Evolutionary conservation across 2,329 filamentous ascomycete genomes (phyloP).

Genomic region (Fusarium sterilihyphosum): DNA sequence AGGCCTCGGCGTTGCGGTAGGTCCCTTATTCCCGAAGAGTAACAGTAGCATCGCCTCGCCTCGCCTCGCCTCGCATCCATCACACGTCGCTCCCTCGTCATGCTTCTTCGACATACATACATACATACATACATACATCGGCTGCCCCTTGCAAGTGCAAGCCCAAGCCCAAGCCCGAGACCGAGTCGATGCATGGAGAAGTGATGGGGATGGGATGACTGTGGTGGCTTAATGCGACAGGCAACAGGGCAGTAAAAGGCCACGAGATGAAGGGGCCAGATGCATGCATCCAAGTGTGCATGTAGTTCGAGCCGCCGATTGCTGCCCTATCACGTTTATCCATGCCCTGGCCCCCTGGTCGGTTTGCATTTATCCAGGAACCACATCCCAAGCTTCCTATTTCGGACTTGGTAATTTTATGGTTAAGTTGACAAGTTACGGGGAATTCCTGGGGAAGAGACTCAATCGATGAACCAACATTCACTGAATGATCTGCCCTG

Average conservation of each 20-base stretch:
- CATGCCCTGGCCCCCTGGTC: slow-evolving; percentile 13
- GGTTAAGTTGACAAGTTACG: slow-evolving; percentile 22
- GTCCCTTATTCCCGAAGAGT: slow-evolving; percentile 29
- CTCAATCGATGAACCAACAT: slow-evolving; percentile 22
- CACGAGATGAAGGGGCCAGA: slow-evolving; percentile 21
- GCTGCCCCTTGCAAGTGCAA: not conserved
- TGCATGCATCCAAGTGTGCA: not conserved
- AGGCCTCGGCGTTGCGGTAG: slow-evolving; percentile 21
- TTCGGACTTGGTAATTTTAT: slow-evolving; percentile 26
- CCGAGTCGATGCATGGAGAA: not conserved
- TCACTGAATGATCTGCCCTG: not conserved
- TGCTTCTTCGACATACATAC: not conserved
- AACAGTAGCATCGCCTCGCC: slow-evolving; percentile 1
- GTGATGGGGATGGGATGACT: slow-evolving; percentile 2
- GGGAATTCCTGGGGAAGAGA: not conserved
- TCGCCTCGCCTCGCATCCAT: slow-evolving; percentile 1
- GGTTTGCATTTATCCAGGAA: slow-evolving; percentile 37
- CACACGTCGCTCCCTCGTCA: not conserved
- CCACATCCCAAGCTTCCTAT: slow-evolving; percentile 30
- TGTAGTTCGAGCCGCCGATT: slow-evolving; percentile 20
- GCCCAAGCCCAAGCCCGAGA: not conserved
- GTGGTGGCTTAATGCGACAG: slow-evolving; percentile 4
- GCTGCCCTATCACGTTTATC: slow-evolving; percentile 16
- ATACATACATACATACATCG: not conserved
- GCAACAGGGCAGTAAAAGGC: slow-evolving; percentile 6